These are phyloP conservation scores for Fusarium kyushuense DNA, from an alignment of 2,329 filamentous ascomycete species.

Conservation along the genomic window DNA sequence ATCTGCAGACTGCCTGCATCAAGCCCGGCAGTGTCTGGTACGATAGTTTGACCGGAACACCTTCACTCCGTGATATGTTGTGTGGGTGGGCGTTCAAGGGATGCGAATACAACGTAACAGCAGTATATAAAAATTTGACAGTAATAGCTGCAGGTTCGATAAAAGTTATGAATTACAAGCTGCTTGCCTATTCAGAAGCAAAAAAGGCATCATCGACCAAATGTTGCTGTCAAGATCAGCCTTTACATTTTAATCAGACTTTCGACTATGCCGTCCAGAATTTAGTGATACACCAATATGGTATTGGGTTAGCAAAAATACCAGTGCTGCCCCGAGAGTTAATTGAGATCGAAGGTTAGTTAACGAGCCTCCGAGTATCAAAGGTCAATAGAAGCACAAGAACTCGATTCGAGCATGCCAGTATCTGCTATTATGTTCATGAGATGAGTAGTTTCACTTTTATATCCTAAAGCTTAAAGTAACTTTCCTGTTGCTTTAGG, in stretches of 20 bases:
- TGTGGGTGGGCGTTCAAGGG: neutral
- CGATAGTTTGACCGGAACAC: neutral
- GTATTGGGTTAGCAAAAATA: neutral
- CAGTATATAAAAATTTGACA: neutral
- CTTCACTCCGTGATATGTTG: neutral
- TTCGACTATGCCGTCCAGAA: neutral
- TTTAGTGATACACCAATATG: neutral
- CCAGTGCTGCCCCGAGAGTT: neutral
- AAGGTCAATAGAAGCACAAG: neutral
- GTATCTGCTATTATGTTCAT: neutral
- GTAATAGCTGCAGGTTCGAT: neutral
- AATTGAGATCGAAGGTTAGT: neutral
- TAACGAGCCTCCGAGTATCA: neutral
- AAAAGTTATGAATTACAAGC: neutral
- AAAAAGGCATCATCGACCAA: neutral
- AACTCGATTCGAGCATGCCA: too few species aligned
- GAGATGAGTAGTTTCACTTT: neutral
- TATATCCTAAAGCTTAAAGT: neutral
- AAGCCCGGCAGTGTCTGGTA: neutral
- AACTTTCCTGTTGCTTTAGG: neutral
- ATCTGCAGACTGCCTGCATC: slow-evolving; percentile 19
- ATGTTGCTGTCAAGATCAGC: neutral
- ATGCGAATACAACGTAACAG: neutral
- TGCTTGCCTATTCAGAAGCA: neutral
- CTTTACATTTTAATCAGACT: neutral